phyloP scores from a whole-genome alignment of 78 protist species.

The Dictyostelium brefeldianum region DNA sequence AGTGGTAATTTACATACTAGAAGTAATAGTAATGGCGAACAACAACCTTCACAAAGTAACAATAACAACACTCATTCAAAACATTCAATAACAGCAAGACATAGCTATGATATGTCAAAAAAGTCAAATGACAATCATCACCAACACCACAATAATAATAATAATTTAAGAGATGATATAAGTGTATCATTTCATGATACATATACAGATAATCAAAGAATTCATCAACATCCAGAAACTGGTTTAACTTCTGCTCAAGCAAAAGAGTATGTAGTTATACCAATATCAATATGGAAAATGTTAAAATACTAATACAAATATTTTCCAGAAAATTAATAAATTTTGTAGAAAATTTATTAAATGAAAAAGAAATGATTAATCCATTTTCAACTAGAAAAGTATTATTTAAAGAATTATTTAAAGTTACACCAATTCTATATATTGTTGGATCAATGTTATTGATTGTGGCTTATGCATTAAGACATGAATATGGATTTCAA shows the following conservation, averaged over 20 bases:
- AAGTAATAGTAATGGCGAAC: background rate
- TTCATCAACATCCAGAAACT: slow-evolving; percentile 67
- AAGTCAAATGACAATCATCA: background rate
- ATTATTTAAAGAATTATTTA: slow-evolving; percentile 34
- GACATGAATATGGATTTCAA: slow-evolving; percentile 39
- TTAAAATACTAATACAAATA: background rate
- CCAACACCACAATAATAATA: background rate
- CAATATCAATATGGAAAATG: too few species aligned
- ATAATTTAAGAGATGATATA: slow-evolving; percentile 35
- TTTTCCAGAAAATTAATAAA: slow-evolving; percentile 17
- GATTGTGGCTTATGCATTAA: slow-evolving; percentile 47
- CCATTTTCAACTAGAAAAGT: slow-evolving; percentile 17
- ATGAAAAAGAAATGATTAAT: slow-evolving; percentile 42
- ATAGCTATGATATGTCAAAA: slow-evolving; percentile 11
- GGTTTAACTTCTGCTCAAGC: slow-evolving; percentile 66
- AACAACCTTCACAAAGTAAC: background rate
- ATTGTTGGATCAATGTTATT: slow-evolving; percentile 31
- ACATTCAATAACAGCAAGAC: slow-evolving; percentile 3
- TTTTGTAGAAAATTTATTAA: slow-evolving; percentile 41
- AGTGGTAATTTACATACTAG: background rate
- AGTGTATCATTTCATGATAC: slow-evolving; percentile 68
- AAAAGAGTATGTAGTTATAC: slow-evolving; percentile 24
- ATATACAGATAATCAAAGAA: slow-evolving; percentile 48
- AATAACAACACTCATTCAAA: background rate
- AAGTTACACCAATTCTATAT: slow-evolving; percentile 69